phyloP scores from a whole-genome alignment of 306 rosid species.

The Prunus davidiana region DNA sequence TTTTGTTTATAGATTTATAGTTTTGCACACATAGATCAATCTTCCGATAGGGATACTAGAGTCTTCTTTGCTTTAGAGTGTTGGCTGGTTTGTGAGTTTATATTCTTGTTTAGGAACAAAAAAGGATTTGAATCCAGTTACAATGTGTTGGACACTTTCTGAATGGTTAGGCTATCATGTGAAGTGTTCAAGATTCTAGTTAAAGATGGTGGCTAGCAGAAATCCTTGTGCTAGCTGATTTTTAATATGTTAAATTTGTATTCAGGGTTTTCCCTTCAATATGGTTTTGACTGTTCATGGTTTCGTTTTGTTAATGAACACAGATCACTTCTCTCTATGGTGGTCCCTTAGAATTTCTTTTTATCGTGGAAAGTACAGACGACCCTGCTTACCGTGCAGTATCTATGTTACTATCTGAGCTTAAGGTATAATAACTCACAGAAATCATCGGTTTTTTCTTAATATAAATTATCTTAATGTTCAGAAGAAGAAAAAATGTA shows the following conservation, averaged over 20 bases:
- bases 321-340: conserved; percentile 99
- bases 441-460: not conserved
- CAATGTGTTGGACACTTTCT: not conserved
- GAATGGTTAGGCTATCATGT: not conserved
- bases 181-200: not conserved
- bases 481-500: not conserved
- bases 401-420: conserved; percentile 59
- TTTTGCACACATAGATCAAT: not conserved
- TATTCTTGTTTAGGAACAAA: not conserved
- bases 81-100: not conserved
- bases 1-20: too few relatives aligned
- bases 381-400: conserved; percentile 81
- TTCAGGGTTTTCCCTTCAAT: conserved; percentile 3
- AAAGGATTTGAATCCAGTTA: not conserved
- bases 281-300: conserved; percentile 12
- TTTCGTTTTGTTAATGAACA: conserved; percentile 24
- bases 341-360: conserved; percentile 87
- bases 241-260: not conserved
- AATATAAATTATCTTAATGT: not conserved
- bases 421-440: conserved; percentile 44
- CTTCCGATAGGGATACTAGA: not conserved
- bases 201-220: not conserved
- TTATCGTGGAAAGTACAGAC: conserved; percentile 79
- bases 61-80: not conserved
- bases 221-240: conserved; percentile 15